Evolutionary conservation across 2,329 filamentous ascomycete genomes (phyloP), one percentile per base, ranked within the genome.

Genomic region (Metarhizium anisopliae): DNA sequence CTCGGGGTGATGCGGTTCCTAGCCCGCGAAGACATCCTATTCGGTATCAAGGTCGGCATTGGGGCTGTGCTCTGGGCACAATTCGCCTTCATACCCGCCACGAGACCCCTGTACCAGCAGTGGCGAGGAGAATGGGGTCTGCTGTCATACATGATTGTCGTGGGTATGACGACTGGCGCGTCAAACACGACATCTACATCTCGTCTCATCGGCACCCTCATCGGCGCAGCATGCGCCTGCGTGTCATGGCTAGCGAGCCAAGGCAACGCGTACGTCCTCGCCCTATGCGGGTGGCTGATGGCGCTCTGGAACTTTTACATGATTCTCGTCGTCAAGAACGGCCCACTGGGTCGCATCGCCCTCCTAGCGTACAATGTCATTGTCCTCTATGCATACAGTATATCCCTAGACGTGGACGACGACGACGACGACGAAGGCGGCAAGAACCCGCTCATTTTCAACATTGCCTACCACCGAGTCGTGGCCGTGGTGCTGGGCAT

Each of bases 101-200:
- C 91, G 2, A 79, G 91, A 53, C 88, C 89, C 0, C 79, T 87
- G 20, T 99, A 96, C 68, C 80, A 84, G 53, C 86, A 87, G 64
- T 97, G 92, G 90, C 81, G 93, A 68, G 93, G 93, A 35, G 94
- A 99, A 77, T 99, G 94, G 94, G 94, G 94, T 25, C 78, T 99
- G 2, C 71, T 99, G 55, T 96, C 91, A 0, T 97, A 96, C 75
- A 97, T 97, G 93, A 85, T 97, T 66, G 94, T 99, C 29, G 95
- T 92, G 67, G 91, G 89, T 42, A 97, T 96, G 91, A 99, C 93
- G 0, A 93, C 96, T 25, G 94, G 94, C 32, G 91, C 94, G 7
- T 90, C 91, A 29, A 99, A 97, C 69, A 96, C 93, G 1, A 96
- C 93, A 0, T 92, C 91, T 4, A 84, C 85, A 65, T 85, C 92